Evolutionary conservation across 179 eudicot species (phyloP), one percentile per base, ranked within the genome.

Genomic region (Drosera spatulata): DNA sequence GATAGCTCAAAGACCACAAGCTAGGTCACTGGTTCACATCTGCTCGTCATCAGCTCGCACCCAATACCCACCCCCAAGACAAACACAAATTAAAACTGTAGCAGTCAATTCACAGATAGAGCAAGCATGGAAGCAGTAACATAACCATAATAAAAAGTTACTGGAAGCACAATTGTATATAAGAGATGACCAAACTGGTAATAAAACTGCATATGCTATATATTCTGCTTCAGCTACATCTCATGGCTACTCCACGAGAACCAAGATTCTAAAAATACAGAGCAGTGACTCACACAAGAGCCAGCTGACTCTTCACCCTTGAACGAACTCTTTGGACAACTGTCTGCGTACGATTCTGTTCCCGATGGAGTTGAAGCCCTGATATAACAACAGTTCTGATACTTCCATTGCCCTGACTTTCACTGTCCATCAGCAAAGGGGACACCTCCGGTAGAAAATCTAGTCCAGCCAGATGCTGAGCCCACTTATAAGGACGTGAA

Each of bases 401-500:
- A 67, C 73, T 63, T 61, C 77, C 91, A 60, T 58, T 67, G 57
- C 66, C 77, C 12, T 71, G 58, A 60, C 71, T 66, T 62, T 73
- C 88, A 66, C 63, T 71, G 52, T 55, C 55, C 43, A 76, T 60
- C 72, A 75, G 69, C 63, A 82, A 65, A 2, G 95, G 98, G 38
- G 98, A 80, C 41, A 85, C 71, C 75, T 88, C 98, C 12, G 98
- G 98, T 80, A 91, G 65, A 77, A 91, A 80, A 64, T 91, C 96
- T 42, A 88, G 85, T 69, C 98, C 98, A 15, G 88, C 95, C 79
- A 91, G 70, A 78, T 88, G 96, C 67, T 91, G 98, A 57, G 76
- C 96, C 98, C 98, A 91, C 67, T 82, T 88, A 75, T 85, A 91
- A 53, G 98, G 98, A 41, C 91, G 91, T 69, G 80, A 75, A 44